Base-by-base conservation (phyloP, 202 grass and related monocot species). In the Saccharum hybrid region DNA sequence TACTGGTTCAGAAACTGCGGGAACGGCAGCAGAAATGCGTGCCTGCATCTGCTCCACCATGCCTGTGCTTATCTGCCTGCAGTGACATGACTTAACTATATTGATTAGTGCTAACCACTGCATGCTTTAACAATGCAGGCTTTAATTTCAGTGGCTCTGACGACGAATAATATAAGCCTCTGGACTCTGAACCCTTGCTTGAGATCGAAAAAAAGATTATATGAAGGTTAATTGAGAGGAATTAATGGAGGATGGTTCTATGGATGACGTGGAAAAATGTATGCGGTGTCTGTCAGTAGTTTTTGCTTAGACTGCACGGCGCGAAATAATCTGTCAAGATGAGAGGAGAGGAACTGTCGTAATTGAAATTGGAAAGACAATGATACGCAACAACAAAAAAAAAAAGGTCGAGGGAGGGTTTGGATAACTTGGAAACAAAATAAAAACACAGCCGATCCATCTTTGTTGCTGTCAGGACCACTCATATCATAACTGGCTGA, bases 1-100 rank as follows among this genome's bases (percentile, higher is more conserved):
- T 84, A 65, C 42, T 74, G 51, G 23, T 84, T 84, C 62, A 75
- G 69, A 80, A 83, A 67, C 69, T 39, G 76, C 66, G 75, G 74
- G 71, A 65, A 15, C 54, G 33, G 49, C 79, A 90, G 82, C 33
- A 63, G 31, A 90, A 74, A 83, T 74, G 68, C 74, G 26, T 54
- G 62, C 84, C n/a, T 83, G 84, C 51, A 76, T 84, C 88, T 90
- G 75, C 84, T 90, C 88, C 84, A 83, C 80, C 80, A 87, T 46
- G 36, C 70, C 31, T 15, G 68, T 57, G 81, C 80, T 65, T 75
- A 71, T 90, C 84, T 65, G 67, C 49, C 69, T 75, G 69, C 75
- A 66, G 80, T 71, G 39, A 57, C 33, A 75, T 75, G 57, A 46
- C 66, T 74, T 90, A 86, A 83, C 84, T 78, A 86, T 79, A 26